Percentiles rank a stretch among this genome's conserved stretches.
These are phyloP conservation scores for Physcomitrellopsis africana DNA, from an alignment of 225 moss, liverwort and hornwort genomes.

Conservation along the genomic window DNA sequence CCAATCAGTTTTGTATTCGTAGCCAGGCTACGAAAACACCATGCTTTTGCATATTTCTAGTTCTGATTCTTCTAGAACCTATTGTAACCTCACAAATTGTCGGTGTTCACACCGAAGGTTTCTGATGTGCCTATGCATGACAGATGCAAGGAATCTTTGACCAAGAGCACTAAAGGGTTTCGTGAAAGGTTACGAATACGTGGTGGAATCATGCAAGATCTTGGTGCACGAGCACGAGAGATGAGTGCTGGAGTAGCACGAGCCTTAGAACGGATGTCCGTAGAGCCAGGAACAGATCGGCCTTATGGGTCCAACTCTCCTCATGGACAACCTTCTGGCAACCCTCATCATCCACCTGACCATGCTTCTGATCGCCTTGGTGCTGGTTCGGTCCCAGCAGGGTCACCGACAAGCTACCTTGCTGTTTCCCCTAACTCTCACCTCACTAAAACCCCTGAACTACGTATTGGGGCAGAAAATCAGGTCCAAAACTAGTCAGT, in stretches of 20 bases:
- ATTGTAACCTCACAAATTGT: slow-evolving; percentile 23
- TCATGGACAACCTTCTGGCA: slow-evolving; percentile 33
- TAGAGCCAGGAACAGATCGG: slow-evolving; percentile 60
- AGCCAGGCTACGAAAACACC: not conserved
- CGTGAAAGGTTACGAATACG: slow-evolving; percentile 71
- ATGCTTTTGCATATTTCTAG: not conserved
- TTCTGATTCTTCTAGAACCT: not conserved
- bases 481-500: slow-evolving; percentile 13
- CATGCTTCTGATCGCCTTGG: slow-evolving; percentile 38
- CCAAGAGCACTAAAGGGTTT: slow-evolving; percentile 73
- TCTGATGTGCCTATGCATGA: slow-evolving; percentile 33
- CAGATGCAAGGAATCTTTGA: slow-evolving; percentile 78
- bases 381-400: slow-evolving; percentile 39
- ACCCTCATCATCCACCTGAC: slow-evolving; percentile 23
- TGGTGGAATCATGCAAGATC: slow-evolving; percentile 69
- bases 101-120: slow-evolving; percentile 17
- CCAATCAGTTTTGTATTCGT: not conserved
- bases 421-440: slow-evolving; percentile 18
- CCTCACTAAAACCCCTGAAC: slow-evolving; percentile 5
- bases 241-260: slow-evolving; percentile 75
- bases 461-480: slow-evolving; percentile 28
- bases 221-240: slow-evolving; percentile 69
- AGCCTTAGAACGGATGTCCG: slow-evolving; percentile 71
- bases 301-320: slow-evolving; percentile 39
- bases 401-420: slow-evolving; percentile 45